phyloP scores from a whole-genome alignment of 441 rosid genomes.

The Omphalea diandra region DNA sequence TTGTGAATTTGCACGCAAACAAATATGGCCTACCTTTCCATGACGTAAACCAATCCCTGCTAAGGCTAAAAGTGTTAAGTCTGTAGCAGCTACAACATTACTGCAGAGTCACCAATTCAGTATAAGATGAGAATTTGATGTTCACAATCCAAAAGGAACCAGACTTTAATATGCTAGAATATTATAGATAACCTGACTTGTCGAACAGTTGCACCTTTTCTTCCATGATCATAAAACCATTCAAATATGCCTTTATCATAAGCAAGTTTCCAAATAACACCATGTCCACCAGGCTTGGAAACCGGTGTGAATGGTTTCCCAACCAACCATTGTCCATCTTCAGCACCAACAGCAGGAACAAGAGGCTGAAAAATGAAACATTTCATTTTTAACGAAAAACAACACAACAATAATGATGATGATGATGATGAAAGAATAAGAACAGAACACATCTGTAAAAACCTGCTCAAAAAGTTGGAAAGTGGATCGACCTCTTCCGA shows the following conservation, averaged over 20 bases:
- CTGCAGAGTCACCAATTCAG: slow-evolving; percentile 46
- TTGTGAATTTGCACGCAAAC: slow-evolving; percentile 1
- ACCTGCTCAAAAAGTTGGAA: slow-evolving; percentile 97
- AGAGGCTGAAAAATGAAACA: slow-evolving; percentile 63
- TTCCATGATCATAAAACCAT: slow-evolving; percentile 81
- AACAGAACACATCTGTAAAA: slow-evolving; percentile 22
- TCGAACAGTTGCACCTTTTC: slow-evolving; percentile 88
- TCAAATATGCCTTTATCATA: slow-evolving; percentile 78
- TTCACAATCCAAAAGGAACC: slow-evolving; percentile 16
- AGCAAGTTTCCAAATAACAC: slow-evolving; percentile 96
- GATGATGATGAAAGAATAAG: neutral
- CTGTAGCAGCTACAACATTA: slow-evolving; percentile 93
- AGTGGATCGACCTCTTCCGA: slow-evolving; percentile 84
- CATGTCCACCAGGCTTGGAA: slow-evolving; percentile 98
- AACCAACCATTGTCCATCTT: slow-evolving; percentile 86
- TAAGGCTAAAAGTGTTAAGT: slow-evolving; percentile 85
- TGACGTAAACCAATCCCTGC: slow-evolving; percentile 84
- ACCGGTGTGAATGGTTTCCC: slow-evolving; percentile 70
- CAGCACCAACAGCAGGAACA: slow-evolving; percentile 78
- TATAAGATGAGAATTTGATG: slow-evolving; percentile 17
- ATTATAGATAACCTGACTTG: slow-evolving; percentile 90
- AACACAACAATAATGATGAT: neutral
- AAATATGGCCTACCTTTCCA: slow-evolving; percentile 49
- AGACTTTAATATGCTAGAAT: slow-evolving; percentile 16
- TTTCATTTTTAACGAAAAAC: slow-evolving; percentile 22